Conservation (phyloP, 202 grass and related monocot species). For the Schoenoplectus triqueter region DNA sequence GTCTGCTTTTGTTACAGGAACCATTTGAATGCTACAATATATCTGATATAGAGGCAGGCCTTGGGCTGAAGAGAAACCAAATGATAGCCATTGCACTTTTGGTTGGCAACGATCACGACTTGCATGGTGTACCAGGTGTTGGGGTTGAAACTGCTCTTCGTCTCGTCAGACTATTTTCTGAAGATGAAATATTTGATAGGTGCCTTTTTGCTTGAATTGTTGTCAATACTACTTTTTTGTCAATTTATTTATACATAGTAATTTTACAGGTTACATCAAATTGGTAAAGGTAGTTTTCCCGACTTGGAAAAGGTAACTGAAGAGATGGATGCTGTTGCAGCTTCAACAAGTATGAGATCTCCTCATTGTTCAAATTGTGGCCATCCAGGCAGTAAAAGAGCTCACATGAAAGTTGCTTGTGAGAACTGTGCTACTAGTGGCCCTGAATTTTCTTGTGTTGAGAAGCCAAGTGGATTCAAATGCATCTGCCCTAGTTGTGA, state of each 20-base stretch:
- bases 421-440: slow-evolving; percentile 67
- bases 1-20: slow-evolving; percentile 53
- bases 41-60: slow-evolving; percentile 77
- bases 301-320: slow-evolving; percentile 48
- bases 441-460: slow-evolving; percentile 55
- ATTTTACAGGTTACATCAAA: slow-evolving; percentile 65
- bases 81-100: slow-evolving; percentile 90
- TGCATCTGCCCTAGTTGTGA: slow-evolving; percentile 73
- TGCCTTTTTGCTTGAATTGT: slow-evolving; percentile 35
- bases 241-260: slow-evolving; percentile 28
- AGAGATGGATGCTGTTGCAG: slow-evolving; percentile 53
- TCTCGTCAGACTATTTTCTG: slow-evolving; percentile 69
- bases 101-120: slow-evolving; percentile 82
- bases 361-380: slow-evolving; percentile 81
- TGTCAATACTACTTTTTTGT: slow-evolving; percentile 14
- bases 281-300: slow-evolving; percentile 64
- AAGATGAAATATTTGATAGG: slow-evolving; percentile 76
- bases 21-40: slow-evolving; percentile 96
- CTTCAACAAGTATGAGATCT: slow-evolving; percentile 47
- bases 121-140: slow-evolving; percentile 78
- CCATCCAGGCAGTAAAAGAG: slow-evolving; percentile 82
- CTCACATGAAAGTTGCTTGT: slow-evolving; percentile 71
- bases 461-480: slow-evolving; percentile 73
- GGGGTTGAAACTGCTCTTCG: slow-evolving; percentile 80
- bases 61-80: slow-evolving; percentile 91